A percentile compares a stretch with the other conserved stretches of the same genome.
These are phyloP conservation scores for Epichloe hybrida DNA, from an alignment of 2,329 filamentous ascomycete genomes.

Conservation along the genomic window DNA sequence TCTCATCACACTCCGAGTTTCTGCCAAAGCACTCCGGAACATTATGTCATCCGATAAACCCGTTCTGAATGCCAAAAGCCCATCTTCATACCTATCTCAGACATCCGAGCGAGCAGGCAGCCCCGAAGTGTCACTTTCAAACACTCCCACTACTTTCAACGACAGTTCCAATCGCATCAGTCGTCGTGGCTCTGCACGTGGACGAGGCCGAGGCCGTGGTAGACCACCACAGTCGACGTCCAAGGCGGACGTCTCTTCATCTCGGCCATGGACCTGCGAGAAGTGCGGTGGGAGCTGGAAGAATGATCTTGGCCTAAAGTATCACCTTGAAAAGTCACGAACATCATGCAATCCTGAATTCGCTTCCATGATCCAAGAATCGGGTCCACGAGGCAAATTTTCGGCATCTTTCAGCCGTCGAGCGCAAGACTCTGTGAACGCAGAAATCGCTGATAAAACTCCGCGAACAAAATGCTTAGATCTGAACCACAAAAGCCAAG, in stretches of 20 bases:
- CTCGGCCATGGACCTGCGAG: conserved; percentile 31
- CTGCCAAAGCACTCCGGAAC: background rate
- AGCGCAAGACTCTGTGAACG: background rate
- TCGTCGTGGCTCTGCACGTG: background rate
- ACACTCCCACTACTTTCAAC: background rate
- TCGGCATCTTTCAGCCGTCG: background rate
- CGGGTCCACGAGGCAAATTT: conserved; percentile 9
- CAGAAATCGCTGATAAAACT: background rate
- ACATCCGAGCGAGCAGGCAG: background rate
- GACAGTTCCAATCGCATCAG: background rate
- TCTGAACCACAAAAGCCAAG: too few relatives aligned
- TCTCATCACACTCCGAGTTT: conserved; percentile 1
- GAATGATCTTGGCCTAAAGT: conserved; percentile 43
- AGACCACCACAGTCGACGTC: conserved; percentile 6
- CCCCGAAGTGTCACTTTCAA: background rate
- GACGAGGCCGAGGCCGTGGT: conserved; percentile 5
- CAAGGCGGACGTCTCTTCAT: conserved; percentile 5
- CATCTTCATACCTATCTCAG: background rate
- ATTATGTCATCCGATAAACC: background rate
- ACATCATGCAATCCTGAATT: conserved; percentile 38
- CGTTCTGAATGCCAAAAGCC: background rate
- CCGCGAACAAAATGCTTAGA: background rate
- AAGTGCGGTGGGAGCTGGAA: conserved; percentile 43
- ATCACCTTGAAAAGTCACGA: conserved; percentile 41
- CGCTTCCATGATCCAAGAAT: conserved; percentile 4